phyloP scores from a whole-genome alignment of 2,329 filamentous ascomycete species.

The Fusarium sublunatum region DNA sequence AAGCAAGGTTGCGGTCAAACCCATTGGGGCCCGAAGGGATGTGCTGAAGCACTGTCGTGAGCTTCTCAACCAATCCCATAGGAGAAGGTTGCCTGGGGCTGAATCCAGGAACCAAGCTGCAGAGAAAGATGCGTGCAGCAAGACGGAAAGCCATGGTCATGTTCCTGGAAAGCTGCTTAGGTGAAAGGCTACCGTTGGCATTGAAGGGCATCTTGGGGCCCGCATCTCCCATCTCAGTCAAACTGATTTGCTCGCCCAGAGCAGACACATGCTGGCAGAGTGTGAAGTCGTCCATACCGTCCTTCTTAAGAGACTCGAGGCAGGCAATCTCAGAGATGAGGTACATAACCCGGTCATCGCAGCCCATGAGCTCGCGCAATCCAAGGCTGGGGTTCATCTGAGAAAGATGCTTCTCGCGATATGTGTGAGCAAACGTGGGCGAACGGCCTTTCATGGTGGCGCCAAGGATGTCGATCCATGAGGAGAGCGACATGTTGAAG shows the following conservation, averaged over 20 bases:
- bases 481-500: conserved; percentile 94
- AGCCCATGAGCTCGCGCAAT: conserved; percentile 94
- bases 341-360: conserved; percentile 97
- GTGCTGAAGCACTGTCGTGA: conserved; percentile 79
- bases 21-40: conserved; percentile 85
- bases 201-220: conserved; percentile 71
- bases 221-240: conserved; percentile 75
- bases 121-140: conserved; percentile 95
- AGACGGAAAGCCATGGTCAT: conserved; percentile 92
- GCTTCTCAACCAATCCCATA: conserved; percentile 79
- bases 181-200: conserved; percentile 78
- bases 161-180: conserved; percentile 86
- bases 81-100: conserved; percentile 79
- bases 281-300: conserved; percentile 85
- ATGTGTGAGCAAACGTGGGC: conserved; percentile 92
- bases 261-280: conserved; percentile 90
- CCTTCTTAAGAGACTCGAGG: conserved; percentile 86
- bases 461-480: conserved; percentile 98
- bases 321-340: conserved; percentile 97
- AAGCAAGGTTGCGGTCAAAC: conserved; percentile 90
- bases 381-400: conserved; percentile 71
- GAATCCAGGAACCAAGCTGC: conserved; percentile 91
- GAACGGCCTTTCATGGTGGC: conserved; percentile 89
- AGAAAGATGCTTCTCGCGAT: conserved; percentile 91
- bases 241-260: conserved; percentile 86